Evolutionary conservation across 2,329 filamentous ascomycete genomes (phyloP).

Genomic region (Arthrinium puccinioides): DNA sequence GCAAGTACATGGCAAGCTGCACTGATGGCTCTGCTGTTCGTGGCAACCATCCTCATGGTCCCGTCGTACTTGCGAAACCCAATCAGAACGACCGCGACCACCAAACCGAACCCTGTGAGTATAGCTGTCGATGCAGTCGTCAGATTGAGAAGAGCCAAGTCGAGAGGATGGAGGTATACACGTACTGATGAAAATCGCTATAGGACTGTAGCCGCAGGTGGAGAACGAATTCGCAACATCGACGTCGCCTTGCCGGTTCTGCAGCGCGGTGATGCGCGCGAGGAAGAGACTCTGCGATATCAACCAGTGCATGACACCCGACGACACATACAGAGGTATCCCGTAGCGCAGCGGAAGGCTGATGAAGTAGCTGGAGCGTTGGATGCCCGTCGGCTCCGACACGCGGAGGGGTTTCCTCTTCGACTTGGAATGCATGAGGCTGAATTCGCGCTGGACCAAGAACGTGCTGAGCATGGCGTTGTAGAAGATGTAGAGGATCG

Average conservation of each 20-base stretch:
- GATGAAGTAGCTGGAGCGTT: constrained; percentile 36
- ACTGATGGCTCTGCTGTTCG: constrained; percentile 23
- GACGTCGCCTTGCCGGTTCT: constrained; percentile 10
- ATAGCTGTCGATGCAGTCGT: background rate
- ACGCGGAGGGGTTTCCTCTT: constrained; percentile 32
- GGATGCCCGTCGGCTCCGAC: constrained; percentile 28
- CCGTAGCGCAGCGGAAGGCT: constrained; percentile 36
- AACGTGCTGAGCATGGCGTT: constrained; percentile 39
- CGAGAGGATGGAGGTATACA: background rate
- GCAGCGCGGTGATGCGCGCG: constrained; percentile 25
- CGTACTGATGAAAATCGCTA: constrained; percentile 17
- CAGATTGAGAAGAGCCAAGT: background rate
- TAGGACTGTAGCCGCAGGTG: constrained; percentile 20
- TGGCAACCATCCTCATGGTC: constrained; percentile 23
- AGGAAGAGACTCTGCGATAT: constrained; percentile 39
- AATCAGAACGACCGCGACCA: constrained; percentile 10
- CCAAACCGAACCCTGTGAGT: constrained; percentile 1
- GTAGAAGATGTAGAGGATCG: constrained; percentile 35
- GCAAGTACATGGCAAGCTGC: constrained; percentile 18
- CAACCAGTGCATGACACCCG: constrained; percentile 37
- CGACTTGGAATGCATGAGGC: constrained; percentile 19
- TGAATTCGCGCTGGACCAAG: constrained; percentile 38
- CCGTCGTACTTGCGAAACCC: constrained; percentile 20
- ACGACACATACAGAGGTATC: constrained; percentile 27
- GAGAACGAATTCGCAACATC: constrained; percentile 21